These are phyloP conservation scores for Arctium minus DNA, from an alignment of 129 eudicot genomes.

Conservation along the genomic window DNA sequence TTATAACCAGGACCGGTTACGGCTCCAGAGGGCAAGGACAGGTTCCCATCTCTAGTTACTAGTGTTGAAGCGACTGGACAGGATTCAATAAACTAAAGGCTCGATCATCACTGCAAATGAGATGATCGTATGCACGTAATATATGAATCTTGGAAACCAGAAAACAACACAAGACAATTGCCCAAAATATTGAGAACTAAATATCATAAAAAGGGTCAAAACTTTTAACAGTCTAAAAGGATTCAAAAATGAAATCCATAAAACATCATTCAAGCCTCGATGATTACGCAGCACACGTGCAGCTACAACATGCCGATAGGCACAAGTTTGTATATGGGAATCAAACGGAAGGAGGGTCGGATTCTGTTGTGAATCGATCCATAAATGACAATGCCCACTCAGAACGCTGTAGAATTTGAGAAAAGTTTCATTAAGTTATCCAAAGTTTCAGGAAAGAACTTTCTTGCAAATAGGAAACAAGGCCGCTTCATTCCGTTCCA, in stretches of 20 bases:
- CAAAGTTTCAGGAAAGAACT: slow-evolving; percentile 54
- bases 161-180: neutral
- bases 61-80: too few species aligned
- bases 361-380: slow-evolving; percentile 29
- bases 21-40: too few species aligned
- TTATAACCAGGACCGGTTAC: too few species aligned
- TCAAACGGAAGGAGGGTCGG: slow-evolving; percentile 14
- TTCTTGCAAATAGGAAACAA: slow-evolving; percentile 58
- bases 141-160: neutral
- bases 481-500: slow-evolving; percentile 66
- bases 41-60: too few species aligned
- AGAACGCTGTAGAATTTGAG: slow-evolving; percentile 42
- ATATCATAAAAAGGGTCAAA: neutral
- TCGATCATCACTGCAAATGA: neutral
- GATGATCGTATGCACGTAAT: neutral
- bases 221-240: slow-evolving; percentile 6
- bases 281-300: neutral
- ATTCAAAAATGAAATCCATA: slow-evolving; percentile 20
- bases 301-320: slow-evolving; percentile 1
- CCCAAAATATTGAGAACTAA: neutral
- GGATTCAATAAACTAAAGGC: too few species aligned
- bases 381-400: slow-evolving; percentile 20
- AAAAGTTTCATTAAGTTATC: slow-evolving; percentile 44
- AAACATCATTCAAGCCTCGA: slow-evolving; percentile 2
- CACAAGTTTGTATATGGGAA: slow-evolving; percentile 29